phyloP scores from a whole-genome alignment of 2,329 filamentous ascomycete species.

The Aspergillus sp. region DNA sequence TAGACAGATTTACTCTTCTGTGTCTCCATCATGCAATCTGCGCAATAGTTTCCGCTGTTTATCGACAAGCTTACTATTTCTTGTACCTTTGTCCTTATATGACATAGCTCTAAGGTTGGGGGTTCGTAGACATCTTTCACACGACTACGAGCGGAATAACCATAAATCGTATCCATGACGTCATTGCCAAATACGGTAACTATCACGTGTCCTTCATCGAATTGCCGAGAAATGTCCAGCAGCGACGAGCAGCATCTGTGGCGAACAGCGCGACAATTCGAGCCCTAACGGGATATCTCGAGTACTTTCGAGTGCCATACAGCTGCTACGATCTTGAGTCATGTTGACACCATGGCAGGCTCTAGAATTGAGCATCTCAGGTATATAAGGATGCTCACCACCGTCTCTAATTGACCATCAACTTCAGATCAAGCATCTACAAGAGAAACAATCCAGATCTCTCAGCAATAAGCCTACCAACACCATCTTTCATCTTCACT shows the following conservation, averaged over 20 bases:
- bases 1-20: too few species aligned
- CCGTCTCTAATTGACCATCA: constrained; percentile 3
- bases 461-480: background rate
- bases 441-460: background rate
- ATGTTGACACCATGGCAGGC: constrained; percentile 1
- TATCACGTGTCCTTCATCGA: constrained; percentile 20
- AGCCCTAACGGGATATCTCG: constrained; percentile 2
- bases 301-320: background rate
- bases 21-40: too few species aligned
- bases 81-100: too few species aligned
- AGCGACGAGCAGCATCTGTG: constrained; percentile 1
- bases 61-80: too few species aligned
- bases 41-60: too few species aligned
- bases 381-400: constrained; percentile 14
- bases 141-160: too few species aligned
- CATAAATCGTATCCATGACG: background rate
- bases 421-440: background rate
- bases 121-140: too few species aligned
- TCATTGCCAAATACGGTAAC: background rate
- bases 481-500: background rate
- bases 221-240: constrained; percentile 17
- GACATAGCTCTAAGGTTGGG: too few species aligned
- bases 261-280: constrained; percentile 3
- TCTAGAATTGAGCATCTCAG: constrained; percentile 8
- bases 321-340: background rate